These are phyloP conservation scores for Knoxia roxburghii DNA, from an alignment of 257 asterid species.

Conservation along the genomic window DNA sequence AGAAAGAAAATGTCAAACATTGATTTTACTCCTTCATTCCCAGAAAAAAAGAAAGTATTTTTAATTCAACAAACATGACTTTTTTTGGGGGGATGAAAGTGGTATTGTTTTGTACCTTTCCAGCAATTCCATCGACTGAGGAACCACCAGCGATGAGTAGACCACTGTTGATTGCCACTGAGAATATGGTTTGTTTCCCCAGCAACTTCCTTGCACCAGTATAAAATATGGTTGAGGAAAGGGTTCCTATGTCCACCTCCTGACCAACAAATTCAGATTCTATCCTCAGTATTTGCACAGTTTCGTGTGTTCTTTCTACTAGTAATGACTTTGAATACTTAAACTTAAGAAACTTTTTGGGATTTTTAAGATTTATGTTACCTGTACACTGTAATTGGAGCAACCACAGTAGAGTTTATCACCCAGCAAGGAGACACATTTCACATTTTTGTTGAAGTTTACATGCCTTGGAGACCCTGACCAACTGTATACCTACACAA, in stretches of 20 bases:
- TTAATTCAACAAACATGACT: too few species aligned
- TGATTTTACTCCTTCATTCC: too few species aligned
- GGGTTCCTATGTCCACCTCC: conserved; percentile 67
- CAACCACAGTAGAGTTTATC: conserved; percentile 76
- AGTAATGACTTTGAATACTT: too few species aligned
- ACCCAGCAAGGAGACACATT: conserved; percentile 45
- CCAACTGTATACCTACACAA: conserved; percentile 66
- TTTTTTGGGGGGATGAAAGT: too few species aligned
- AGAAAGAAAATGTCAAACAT: too few species aligned
- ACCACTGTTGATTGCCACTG: conserved; percentile 42
- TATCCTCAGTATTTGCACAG: background rate
- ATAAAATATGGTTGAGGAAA: conserved; percentile 48
- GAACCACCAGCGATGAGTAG: conserved; percentile 54
- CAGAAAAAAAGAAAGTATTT: too few species aligned
- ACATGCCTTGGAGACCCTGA: conserved; percentile 55
- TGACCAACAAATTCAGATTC: conserved; percentile 19
- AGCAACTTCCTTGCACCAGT: conserved; percentile 60
- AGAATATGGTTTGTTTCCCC: conserved; percentile 62
- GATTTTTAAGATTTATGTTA: background rate
- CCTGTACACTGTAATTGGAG: conserved; percentile 66
- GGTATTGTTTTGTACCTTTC: conserved; percentile 44
- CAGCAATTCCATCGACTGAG: conserved; percentile 63
- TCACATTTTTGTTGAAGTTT: conserved; percentile 61
- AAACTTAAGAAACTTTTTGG: too few species aligned
- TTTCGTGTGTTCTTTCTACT: too few species aligned